phyloP scores from a whole-genome alignment of 768 basidiomycete genomes.

The Suillus sp. region DNA sequence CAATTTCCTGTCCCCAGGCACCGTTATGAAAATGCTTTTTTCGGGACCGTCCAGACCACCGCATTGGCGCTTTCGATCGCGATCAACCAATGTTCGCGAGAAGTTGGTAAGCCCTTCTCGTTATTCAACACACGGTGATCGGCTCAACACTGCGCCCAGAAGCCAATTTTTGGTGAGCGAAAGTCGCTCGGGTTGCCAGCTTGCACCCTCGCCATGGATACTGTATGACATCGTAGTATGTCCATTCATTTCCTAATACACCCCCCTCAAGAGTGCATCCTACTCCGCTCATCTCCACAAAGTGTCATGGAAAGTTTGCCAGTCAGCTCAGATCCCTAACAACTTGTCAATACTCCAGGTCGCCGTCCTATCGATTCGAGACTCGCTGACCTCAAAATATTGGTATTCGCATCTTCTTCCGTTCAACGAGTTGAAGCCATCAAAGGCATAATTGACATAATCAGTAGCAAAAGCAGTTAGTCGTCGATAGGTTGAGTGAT shows the following conservation, averaged over 20 bases:
- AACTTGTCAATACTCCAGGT: constrained; percentile 13
- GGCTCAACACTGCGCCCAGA: constrained; percentile 18
- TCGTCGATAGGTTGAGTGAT: constrained; percentile 30
- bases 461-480: constrained; percentile 19
- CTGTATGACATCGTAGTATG: too few species aligned
- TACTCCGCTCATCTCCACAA: constrained; percentile 1
- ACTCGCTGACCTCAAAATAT: constrained; percentile 12
- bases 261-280: background rate
- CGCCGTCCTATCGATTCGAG: constrained; percentile 11
- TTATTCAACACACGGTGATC: constrained; percentile 33
- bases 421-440: constrained; percentile 2
- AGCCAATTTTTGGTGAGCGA: background rate
- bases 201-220: constrained; percentile 34
- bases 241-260: too few species aligned
- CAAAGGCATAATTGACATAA: constrained; percentile 28
- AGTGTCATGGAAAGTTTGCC: constrained; percentile 5
- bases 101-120: constrained; percentile 18
- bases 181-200: constrained; percentile 4
- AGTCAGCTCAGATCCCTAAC: background rate
- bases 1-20: constrained; percentile 29
- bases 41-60: constrained; percentile 36
- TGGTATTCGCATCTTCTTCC: constrained; percentile 2
- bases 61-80: constrained; percentile 24
- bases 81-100: constrained; percentile 23
- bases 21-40: constrained; percentile 25